Evolutionary conservation across 805 yeast genomes (phyloP), one percentile per base, ranked within the genome.

Genomic region (Dipodascus geniculatus): DNA sequence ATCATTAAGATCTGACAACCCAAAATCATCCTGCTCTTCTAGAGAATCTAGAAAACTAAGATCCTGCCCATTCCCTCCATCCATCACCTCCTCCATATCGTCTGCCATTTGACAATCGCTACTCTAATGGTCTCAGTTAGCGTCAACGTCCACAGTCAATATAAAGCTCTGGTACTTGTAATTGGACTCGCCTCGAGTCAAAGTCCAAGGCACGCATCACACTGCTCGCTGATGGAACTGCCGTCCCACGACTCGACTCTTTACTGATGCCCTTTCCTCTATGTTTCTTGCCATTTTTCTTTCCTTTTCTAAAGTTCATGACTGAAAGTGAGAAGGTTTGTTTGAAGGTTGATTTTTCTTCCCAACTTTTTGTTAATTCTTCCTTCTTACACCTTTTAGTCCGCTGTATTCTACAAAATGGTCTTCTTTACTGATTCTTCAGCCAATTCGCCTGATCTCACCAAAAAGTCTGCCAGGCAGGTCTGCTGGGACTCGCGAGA

Each of bases 401-500:
- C 9, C 16, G 11, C 8, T 8, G 35, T 28, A 28, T 28, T 8
- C 35, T 14, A 28, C 35, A 56, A 23, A 22, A 80, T 80, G 85
- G 83, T 80, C 23, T 80, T 80, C 60, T 62, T 73, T 28, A 54
- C 58, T 14, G 58, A 61, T 42, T 58, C 64, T 20, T 22, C 49
- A 49, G 65, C 65, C 48, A 70, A 70, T 35, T 65, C 65, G 52
- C 85, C 85, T 35, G 73, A 70, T 35, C 68, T 74, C 54, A 75
- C 75, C 35, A 79, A 80, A 64, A 80, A 90, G 62, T 70, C 79
- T 23, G 79, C 82, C 59, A 78, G 98, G 59, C 76, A 80, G 63
- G 72, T 74, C 56, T 91, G 99, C 71, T 93, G 98, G 98, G 91
- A 83, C 51, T 74, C 91, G 4, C 78, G 99, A 56, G 99, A 91